Conservation (phyloP, 305 asterid genomes). For the Lippia alba region DNA sequence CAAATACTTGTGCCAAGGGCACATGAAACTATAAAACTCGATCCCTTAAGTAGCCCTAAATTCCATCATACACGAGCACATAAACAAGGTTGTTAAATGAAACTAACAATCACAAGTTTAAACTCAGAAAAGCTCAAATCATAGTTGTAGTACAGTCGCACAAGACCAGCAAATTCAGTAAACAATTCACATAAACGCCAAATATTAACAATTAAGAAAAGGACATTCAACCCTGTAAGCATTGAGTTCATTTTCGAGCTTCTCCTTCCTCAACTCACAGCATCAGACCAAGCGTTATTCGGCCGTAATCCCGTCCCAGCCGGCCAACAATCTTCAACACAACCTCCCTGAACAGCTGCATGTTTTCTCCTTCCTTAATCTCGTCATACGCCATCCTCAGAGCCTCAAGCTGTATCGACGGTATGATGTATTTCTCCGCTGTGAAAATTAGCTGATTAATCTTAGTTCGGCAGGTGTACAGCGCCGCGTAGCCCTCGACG, state of each 20-base stretch:
- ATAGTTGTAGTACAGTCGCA: not conserved
- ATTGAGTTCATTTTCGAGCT: slow-evolving; percentile 91
- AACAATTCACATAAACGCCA: no score
- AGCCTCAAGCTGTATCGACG: slow-evolving; percentile 81
- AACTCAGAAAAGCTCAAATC: slow-evolving; percentile 13
- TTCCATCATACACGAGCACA: not conserved
- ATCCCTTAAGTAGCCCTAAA: not conserved
- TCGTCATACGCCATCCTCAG: slow-evolving; percentile 95
- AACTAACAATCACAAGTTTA: slow-evolving; percentile 15
- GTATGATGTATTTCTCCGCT: slow-evolving; percentile 65
- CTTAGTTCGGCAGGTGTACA: slow-evolving; percentile 89
- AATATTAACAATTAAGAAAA: no score
- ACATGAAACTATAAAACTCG: not conserved
- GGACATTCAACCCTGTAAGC: slow-evolving; percentile 71
- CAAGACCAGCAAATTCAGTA: not conserved
- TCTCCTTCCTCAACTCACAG: slow-evolving; percentile 75
- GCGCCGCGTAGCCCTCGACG: slow-evolving; percentile 88
- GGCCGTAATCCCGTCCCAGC: slow-evolving; percentile 72
- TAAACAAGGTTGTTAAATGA: not conserved
- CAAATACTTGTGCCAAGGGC: not conserved
- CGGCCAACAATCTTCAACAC: slow-evolving; percentile 77
- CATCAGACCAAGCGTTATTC: slow-evolving; percentile 76
- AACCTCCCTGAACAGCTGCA: slow-evolving; percentile 80
- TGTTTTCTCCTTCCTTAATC: slow-evolving; percentile 91
- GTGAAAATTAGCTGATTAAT: slow-evolving; percentile 75